phyloP scores from a whole-genome alignment of 495 filamentous ascomycete genomes.

The Pseudotulostoma volvatum region DNA sequence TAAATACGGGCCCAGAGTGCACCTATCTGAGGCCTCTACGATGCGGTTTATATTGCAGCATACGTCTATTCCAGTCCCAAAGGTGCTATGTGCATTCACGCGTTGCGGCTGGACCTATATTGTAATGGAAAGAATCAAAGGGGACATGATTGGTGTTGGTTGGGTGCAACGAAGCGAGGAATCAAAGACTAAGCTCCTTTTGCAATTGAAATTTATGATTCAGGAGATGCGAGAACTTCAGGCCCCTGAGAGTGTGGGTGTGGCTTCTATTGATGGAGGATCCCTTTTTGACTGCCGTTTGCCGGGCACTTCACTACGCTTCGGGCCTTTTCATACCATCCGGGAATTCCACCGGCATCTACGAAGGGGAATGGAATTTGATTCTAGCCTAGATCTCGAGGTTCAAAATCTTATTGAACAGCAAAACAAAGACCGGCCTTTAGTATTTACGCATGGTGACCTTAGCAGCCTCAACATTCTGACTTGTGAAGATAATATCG shows the following conservation, averaged over 20 bases:
- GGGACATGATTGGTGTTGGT: conserved; percentile 20
- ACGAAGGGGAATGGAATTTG: conserved; percentile 20
- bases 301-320: conserved; percentile 12
- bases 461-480: conserved; percentile 29
- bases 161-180: conserved; percentile 20
- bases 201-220: conserved; percentile 25
- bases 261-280: conserved; percentile 27
- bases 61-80: conserved; percentile 36
- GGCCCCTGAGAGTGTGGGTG: conserved; percentile 16
- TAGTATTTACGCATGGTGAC: conserved; percentile 27
- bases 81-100: conserved; percentile 32
- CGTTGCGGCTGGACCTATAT: conserved; percentile 28
- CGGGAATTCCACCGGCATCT: conserved; percentile 30
- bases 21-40: conserved; percentile 32
- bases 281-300: conserved; percentile 25
- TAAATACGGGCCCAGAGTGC: conserved; percentile 20
- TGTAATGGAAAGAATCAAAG: conserved; percentile 34
- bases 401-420: conserved; percentile 23
- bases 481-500: conserved; percentile 19
- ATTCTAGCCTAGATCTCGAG: conserved; percentile 15
- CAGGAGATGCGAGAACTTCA: conserved; percentile 24
- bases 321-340: conserved; percentile 25
- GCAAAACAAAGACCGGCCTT: conserved; percentile 17
- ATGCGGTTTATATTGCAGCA: conserved; percentile 30
- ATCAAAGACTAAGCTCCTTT: conserved; percentile 26